A percentile compares a stretch with the other conserved stretches of the same genome.
Conservation (phyloP, 2,329 filamentous ascomycete genomes). For the Paraphoma sp. region DNA sequence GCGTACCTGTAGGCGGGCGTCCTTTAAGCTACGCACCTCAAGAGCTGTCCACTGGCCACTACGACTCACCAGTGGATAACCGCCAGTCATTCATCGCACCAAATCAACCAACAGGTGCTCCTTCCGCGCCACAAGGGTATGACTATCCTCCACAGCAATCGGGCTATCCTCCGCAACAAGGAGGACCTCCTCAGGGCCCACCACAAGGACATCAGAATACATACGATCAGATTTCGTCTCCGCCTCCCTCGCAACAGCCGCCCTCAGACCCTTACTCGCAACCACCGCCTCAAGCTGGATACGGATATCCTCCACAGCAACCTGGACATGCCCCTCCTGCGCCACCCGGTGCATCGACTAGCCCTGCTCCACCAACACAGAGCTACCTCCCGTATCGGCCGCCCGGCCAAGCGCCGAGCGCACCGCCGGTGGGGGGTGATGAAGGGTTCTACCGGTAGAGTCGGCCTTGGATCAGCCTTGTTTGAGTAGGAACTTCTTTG, state of each 20-base stretch:
- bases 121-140: constrained; percentile 37
- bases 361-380: constrained; percentile 31
- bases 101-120: constrained; percentile 28
- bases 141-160: constrained; percentile 30
- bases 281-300: constrained; percentile 30
- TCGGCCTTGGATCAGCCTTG: not conserved
- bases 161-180: constrained; percentile 36
- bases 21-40: constrained; percentile 52
- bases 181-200: constrained; percentile 18
- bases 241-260: constrained; percentile 35
- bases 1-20: constrained; percentile 38
- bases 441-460: constrained; percentile 40
- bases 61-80: constrained; percentile 56
- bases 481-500: not conserved
- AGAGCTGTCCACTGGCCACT: constrained; percentile 55
- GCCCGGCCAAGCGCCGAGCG: constrained; percentile 36
- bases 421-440: constrained; percentile 39
- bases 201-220: constrained; percentile 28
- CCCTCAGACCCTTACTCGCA: constrained; percentile 39
- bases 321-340: constrained; percentile 42
- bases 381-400: constrained; percentile 45
- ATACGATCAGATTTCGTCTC: constrained; percentile 37
- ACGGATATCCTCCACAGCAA: constrained; percentile 42
- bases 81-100: constrained; percentile 48
- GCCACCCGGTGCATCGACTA: constrained; percentile 31